phyloP scores from a whole-genome alignment of 1,284 basidiomycete genomes.

The Laetiporus sulphureus region DNA sequence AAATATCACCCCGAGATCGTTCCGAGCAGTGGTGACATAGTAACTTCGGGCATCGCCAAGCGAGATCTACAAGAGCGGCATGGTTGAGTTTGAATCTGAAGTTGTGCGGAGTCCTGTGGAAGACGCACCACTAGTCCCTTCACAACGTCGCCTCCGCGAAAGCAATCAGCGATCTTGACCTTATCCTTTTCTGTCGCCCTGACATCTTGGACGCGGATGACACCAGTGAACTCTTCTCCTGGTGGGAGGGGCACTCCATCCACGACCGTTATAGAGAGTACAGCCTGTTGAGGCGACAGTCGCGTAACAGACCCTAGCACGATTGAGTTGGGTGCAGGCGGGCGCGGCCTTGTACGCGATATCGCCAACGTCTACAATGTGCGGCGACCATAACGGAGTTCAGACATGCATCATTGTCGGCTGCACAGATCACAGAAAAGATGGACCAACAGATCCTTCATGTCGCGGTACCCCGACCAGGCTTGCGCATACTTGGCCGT shows the following conservation, averaged over 20 bases:
- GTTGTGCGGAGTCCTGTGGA: too few relatives aligned
- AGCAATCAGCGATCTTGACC: slow-evolving; percentile 91
- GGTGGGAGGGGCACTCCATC: slow-evolving; percentile 84
- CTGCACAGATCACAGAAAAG: slow-evolving; percentile 15
- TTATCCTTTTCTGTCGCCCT: slow-evolving; percentile 89
- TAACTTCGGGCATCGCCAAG: slow-evolving; percentile 92
- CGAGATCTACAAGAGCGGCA: slow-evolving; percentile 57
- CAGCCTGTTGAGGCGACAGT: slow-evolving; percentile 83
- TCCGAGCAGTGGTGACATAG: slow-evolving; percentile 91
- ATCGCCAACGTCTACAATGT: slow-evolving; percentile 49
- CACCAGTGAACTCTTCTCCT: slow-evolving; percentile 91
- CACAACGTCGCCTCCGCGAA: slow-evolving; percentile 94
- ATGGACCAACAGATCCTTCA: slow-evolving; percentile 61
- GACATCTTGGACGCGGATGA: slow-evolving; percentile 91
- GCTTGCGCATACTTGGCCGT: slow-evolving; percentile 65
- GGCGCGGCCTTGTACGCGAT: slow-evolving; percentile 54
- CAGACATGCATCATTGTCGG: slow-evolving; percentile 12
- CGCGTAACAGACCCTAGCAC: slow-evolving; percentile 81
- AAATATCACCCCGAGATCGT: slow-evolving; percentile 90
- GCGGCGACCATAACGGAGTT: slow-evolving; percentile 17
- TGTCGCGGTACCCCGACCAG: slow-evolving; percentile 61
- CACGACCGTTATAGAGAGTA: slow-evolving; percentile 83
- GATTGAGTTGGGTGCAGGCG: slow-evolving; percentile 64
- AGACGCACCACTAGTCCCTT: slow-evolving; percentile 82
- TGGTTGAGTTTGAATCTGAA: background rate